Base-by-base conservation (phyloP, 148 eudicot genomes). In the Vaccinium macrocarpon region DNA sequence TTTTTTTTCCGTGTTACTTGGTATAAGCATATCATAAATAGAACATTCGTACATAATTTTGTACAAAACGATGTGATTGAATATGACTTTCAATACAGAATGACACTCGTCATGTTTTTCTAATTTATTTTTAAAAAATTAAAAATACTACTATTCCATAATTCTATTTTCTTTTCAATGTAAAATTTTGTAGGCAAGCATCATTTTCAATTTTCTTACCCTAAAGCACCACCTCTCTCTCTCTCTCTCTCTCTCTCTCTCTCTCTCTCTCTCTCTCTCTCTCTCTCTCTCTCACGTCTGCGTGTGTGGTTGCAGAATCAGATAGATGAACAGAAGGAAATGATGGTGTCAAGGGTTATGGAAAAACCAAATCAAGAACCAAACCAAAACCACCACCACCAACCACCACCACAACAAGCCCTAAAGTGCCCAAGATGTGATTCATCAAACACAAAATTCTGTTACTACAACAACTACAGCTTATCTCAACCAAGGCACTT, bases 381-480 rank as follows among this genome's bases (percentile, higher is more conserved):
- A 42, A 74, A 15, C 42, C 85, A 68, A 68, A 27, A 80, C 16
- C 81, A 78, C 16, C 52, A 12, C 21, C 84, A 6, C 7, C 46
- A 4, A 42, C 46, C 46, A 42, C 81, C 71, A 64, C 71, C 77
- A 29, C 91, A 88, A 61, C 83, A 48, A 78, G 82, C 82, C 8
- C 89, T 89, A n/a, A 91, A 89, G 84, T 91, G 93, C 68, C 93
- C 93, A 23, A 87, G 93, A 19, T 91, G 93, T 71, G 89, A 91
- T 59, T 91, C 92, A 1, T 84, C 87, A 35, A 86, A 88, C 83
- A 86, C 90, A 32, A 88, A 88, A 76, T 83, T 87, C 75, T 87
- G 88, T 32, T 88, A 88, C 83, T 88, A 88, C 86, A 88, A 88
- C 84, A 88, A 88, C 85, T 88, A 88, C 82, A 88, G 87, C 52